Conservation (phyloP, 139 green algal species). For the Chlamydomonas incerta region DNA sequence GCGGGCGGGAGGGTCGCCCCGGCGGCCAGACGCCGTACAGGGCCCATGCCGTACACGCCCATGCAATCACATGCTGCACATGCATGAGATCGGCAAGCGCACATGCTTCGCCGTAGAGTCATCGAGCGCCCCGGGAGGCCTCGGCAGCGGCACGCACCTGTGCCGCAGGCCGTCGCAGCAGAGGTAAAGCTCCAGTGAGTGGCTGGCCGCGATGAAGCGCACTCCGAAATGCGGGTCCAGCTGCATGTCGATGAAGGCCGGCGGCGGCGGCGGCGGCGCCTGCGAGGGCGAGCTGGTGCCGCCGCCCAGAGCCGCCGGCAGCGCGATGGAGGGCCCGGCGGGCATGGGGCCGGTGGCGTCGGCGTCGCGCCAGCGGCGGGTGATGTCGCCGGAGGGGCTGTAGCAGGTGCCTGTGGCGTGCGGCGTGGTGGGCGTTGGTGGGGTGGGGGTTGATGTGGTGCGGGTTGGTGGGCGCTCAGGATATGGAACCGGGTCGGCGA, state of each 20-base stretch:
- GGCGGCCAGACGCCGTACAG: no score
- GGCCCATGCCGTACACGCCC: no score
- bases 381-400: constrained; percentile 36
- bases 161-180: constrained; percentile 15
- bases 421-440: background rate
- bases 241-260: constrained; percentile 38
- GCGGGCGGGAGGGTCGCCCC: no score
- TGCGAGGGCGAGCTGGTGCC: background rate
- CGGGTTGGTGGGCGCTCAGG: no score
- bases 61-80: no score
- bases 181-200: constrained; percentile 27
- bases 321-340: background rate
- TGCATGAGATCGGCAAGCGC: no score
- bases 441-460: no score
- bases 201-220: background rate
- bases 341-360: background rate
- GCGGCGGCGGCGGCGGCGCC: constrained; percentile 2
- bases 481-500: no score
- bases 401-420: constrained; percentile 35
- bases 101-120: no score
- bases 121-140: no score
- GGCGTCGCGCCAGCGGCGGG: constrained; percentile 26
- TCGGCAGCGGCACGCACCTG: background rate
- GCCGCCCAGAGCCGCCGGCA: background rate
- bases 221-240: constrained; percentile 33